These are phyloP conservation scores for Prunus kanzakura DNA, from an alignment of 306 rosid species.

Conservation along the genomic window DNA sequence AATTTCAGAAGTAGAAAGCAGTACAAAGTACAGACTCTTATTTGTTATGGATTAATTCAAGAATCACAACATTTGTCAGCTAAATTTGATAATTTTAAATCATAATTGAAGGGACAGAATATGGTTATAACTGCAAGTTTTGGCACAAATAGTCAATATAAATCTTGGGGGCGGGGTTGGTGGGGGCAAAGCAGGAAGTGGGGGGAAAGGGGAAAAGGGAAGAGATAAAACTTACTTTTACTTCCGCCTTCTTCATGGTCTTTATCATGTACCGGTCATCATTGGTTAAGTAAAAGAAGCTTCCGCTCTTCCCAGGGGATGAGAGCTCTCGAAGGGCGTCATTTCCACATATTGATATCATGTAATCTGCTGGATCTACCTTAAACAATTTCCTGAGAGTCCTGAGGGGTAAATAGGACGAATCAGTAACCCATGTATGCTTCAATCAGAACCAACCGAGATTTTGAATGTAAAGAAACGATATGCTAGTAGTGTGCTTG, in stretches of 20 bases:
- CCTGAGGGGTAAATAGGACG: constrained; percentile 41
- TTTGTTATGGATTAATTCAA: background rate
- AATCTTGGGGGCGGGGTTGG: too few relatives aligned
- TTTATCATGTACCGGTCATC: constrained; percentile 97
- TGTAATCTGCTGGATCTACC: constrained; percentile 98
- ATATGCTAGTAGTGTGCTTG: background rate
- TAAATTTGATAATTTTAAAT: too few relatives aligned
- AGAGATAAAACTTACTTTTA: constrained; percentile 57
- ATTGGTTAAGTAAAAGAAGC: constrained; percentile 87
- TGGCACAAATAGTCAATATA: background rate
- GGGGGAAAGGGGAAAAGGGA: constrained; percentile 5
- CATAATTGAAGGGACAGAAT: background rate
- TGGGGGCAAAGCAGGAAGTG: background rate
- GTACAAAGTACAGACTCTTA: background rate
- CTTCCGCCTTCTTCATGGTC: constrained; percentile 96
- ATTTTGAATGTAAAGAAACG: background rate
- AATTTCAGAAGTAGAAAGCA: too few relatives aligned
- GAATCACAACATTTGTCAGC: background rate
- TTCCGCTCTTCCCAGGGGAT: constrained; percentile 97
- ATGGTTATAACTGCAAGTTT: background rate
- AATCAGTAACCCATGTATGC: background rate
- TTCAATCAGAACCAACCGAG: background rate
- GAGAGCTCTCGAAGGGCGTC: constrained; percentile 93
- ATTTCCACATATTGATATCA: constrained; percentile 90
- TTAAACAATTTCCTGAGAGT: constrained; percentile 90